Percentiles rank a stretch among this genome's conserved stretches.
These are phyloP conservation scores for Microbotryum scabiosae DNA, from an alignment of 1,284 basidiomycete genomes.

Conservation along the genomic window DNA sequence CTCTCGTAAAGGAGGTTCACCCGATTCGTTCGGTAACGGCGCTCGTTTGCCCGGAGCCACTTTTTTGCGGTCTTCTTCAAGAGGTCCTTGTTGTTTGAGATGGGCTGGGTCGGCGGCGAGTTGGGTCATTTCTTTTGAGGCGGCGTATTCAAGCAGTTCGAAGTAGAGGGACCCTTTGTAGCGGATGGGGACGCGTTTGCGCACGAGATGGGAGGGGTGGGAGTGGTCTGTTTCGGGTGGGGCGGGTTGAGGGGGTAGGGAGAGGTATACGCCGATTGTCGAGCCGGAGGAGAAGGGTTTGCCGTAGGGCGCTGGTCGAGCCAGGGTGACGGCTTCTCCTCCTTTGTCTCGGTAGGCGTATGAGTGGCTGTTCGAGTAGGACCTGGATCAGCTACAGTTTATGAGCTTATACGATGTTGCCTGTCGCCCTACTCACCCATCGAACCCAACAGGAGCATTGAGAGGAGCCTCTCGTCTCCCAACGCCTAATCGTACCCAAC, in stretches of 20 bases:
- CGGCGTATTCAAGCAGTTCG: constrained; percentile 82
- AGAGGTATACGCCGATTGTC: constrained; percentile 87
- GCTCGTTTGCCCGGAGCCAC: constrained; percentile 37
- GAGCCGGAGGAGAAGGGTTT: constrained; percentile 69
- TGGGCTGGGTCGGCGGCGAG: constrained; percentile 42
- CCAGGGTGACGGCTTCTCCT: constrained; percentile 81
- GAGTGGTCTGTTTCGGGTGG: constrained; percentile 54
- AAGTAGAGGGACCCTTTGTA: constrained; percentile 96
- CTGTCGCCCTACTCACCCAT: constrained; percentile 58
- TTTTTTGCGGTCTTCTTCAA: constrained; percentile 41
- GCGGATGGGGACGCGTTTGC: constrained; percentile 83
- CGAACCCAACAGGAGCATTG: constrained; percentile 85
- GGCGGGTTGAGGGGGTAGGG: constrained; percentile 53
- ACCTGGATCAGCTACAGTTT: no score
- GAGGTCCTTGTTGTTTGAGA: constrained; percentile 43
- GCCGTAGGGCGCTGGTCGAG: constrained; percentile 70
- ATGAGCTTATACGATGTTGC: no score
- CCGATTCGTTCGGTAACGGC: constrained; percentile 29
- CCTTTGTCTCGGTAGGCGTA: constrained; percentile 86
- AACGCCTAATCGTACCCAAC: constrained; percentile 73
- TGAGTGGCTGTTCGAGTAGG: constrained; percentile 62
- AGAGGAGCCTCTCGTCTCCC: constrained; percentile 81
- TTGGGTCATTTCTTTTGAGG: constrained; percentile 84
- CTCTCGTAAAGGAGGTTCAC: constrained; percentile 49
- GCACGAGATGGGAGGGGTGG: constrained; percentile 56